Base-by-base conservation (phyloP, 306 rosid species). In the Cucurbita maxima region DNA sequence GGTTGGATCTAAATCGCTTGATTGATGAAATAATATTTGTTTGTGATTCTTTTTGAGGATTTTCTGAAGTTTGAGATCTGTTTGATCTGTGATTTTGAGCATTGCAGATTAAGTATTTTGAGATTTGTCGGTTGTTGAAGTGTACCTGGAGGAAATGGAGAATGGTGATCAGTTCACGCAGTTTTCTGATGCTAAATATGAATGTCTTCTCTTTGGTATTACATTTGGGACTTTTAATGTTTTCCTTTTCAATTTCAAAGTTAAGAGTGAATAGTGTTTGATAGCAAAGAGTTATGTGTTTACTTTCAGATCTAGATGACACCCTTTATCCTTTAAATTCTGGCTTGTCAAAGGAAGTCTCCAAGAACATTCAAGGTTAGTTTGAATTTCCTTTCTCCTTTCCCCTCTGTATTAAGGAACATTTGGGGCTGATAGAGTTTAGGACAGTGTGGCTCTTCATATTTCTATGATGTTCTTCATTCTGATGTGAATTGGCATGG, bases 171-270 rank as follows among this genome's bases (percentile, higher is more conserved):
- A 83, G 38, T 81, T 73, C 57, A 75, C 75, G 75, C 84, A 85
- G 72, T 77, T 62, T 55, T 70, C 83, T 7, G 84, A 81, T 71
- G 68, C 86, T n/a, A 86, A 86, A 80, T 88, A 83, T 48, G 92
- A 93, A 3, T 93, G 94, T 76, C 92, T 90, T 80, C 69, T 93
- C 50, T 90, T 90, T 60, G 98, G 97, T 93, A 78, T 66, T 79
- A 54, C 41, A 57, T 73, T 34, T 51, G 20, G 72, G 10, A 4
- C n/a, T 44, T 30, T 30, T 30, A 30, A 30, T 30, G 3, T 30
- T 30, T 10, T 11, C 55, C 16, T 63, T 52, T 54, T 40, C 68
- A 60, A 11, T 8, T 72, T 18, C 37, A 36, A 19, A 20, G 36
- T 55, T 41, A 14, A 20, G 10, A 14, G 9, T 22, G 13, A 10